Conservation (phyloP, 129 eudicot genomes). For the carrot (Daucus carota) region DNA sequence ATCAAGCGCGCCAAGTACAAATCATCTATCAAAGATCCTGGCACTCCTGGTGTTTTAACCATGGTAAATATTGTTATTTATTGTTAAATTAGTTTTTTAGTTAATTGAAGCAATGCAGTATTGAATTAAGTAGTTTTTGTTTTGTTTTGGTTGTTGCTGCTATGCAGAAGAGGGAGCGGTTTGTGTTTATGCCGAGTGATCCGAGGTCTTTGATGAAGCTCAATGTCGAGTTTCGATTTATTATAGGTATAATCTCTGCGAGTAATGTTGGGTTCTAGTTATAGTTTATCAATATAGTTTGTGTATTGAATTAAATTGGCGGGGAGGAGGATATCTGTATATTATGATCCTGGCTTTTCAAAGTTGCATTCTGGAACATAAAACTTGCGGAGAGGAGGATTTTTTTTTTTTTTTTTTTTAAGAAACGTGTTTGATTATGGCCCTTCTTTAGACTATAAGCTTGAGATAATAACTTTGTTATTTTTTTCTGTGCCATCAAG, state of each 20-base stretch:
- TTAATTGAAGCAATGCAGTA: not conserved
- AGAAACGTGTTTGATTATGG: not conserved
- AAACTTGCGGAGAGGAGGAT: no score
- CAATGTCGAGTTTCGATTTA: conserved; percentile 53
- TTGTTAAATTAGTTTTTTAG: not conserved
- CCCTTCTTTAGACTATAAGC: not conserved
- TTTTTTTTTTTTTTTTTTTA: no score
- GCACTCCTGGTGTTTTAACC: conserved; percentile 56
- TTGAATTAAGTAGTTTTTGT: not conserved
- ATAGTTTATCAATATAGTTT: no score
- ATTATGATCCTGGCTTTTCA: no score
- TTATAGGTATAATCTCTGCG: conserved; percentile 45
- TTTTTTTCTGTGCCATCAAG: not conserved
- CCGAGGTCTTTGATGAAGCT: conserved; percentile 37
- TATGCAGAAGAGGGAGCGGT: conserved; percentile 53
- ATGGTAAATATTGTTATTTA: conserved; percentile 32
- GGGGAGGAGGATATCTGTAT: no score
- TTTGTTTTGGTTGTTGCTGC: not conserved
- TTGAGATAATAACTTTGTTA: not conserved
- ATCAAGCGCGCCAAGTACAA: conserved; percentile 69
- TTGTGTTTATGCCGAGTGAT: conserved; percentile 58
- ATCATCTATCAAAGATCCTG: conserved; percentile 59
- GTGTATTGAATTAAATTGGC: no score
- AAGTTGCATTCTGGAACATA: no score
- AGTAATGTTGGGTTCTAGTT: no score